Evolutionary conservation across 2,329 filamentous ascomycete genomes (phyloP), one percentile per base, ranked within the genome.

Genomic region (Sphaerulina populicola): DNA sequence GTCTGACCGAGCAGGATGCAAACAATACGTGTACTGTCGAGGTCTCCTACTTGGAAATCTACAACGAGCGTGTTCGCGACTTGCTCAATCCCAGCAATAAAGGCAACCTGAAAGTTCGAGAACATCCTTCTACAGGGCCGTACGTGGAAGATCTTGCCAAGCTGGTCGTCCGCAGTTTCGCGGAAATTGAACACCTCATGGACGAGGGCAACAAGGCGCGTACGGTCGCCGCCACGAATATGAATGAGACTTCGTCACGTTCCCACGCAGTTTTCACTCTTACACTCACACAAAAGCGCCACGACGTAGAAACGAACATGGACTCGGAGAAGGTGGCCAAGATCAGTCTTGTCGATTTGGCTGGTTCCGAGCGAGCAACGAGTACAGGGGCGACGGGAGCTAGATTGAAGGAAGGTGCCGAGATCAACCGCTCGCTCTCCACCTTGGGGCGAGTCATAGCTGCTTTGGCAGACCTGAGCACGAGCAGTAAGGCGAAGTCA

Each of bases 171-270:
- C 82, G 88, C 60, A 91, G 88, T 54, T 97, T 98, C 67, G 78
- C 85, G 49, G 94, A 98, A 67, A 97, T 98, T 60, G 93, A 98
- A 65, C 84, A 96, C 66, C 74, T 98, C 63, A 98, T 98, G 93
- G 93, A 98, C 66, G 91, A 97, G 71, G 93, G 93, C 64, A 98
- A 98, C 76, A 98, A 98, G 72, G 93, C 93, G 31, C 80, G 93
- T 75, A 98, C 93, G 0, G 93, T 98, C 36, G 93, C 93, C 2
- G 93, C 93, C 6, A 98, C 93, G 36, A 98, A 97, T 78, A 98
- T 98, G 93, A 98, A 98, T 76, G 93, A 97, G 71, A 98, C 94
- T 0, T 96, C 89, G 54, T 95, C 89, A 79, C 85, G 93, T 75
- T 97, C 91, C 67, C 93, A 98, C 70, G 93, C 93, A 37, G 94